phyloP scores from a whole-genome alignment of 805 yeast species.

The Candida germanica region DNA sequence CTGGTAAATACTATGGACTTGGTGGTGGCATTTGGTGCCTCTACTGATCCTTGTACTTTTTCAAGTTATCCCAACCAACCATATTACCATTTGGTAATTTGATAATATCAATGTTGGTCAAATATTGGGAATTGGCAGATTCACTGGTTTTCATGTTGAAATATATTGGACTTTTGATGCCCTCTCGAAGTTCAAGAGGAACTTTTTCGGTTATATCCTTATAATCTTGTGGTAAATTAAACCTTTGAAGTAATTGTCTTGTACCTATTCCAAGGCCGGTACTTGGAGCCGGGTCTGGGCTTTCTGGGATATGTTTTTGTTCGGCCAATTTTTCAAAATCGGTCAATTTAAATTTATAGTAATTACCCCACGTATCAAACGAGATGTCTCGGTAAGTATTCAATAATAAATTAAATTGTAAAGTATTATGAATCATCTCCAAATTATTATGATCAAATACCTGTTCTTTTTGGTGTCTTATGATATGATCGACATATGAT shows the following conservation, averaged over 20 bases:
- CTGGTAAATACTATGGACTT: too few species aligned
- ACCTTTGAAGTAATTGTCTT: slow-evolving; percentile 19
- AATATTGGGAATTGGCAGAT: slow-evolving; percentile 27
- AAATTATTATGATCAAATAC: slow-evolving; percentile 37
- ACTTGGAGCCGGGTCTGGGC: not conserved
- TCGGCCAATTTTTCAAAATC: slow-evolving; percentile 36
- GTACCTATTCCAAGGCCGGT: slow-evolving; percentile 6
- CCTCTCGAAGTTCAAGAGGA: slow-evolving; percentile 33
- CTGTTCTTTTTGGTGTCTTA: slow-evolving; percentile 26
- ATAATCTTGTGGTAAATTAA: slow-evolving; percentile 32
- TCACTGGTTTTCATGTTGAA: slow-evolving; percentile 30
- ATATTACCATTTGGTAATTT: slow-evolving; percentile 43
- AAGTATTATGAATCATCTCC: slow-evolving; percentile 43
- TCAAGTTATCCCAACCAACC: slow-evolving; percentile 43
- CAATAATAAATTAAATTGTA: slow-evolving; percentile 37
- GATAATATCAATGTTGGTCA: slow-evolving; percentile 37
- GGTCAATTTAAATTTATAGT: slow-evolving; percentile 35
- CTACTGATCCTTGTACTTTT: slow-evolving; percentile 25
- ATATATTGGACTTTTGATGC: slow-evolving; percentile 35
- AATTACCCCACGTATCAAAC: slow-evolving; percentile 37
- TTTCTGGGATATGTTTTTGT: slow-evolving; percentile 4
- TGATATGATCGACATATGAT: slow-evolving; percentile 26
- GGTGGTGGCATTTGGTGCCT: too few species aligned
- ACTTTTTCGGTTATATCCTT: slow-evolving; percentile 29
- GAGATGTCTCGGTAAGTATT: slow-evolving; percentile 40